A percentile compares a stretch with the other conserved stretches of the same genome.
Conservation (phyloP, 2,329 filamentous ascomycete genomes). For the Penicillium sp. region DNA sequence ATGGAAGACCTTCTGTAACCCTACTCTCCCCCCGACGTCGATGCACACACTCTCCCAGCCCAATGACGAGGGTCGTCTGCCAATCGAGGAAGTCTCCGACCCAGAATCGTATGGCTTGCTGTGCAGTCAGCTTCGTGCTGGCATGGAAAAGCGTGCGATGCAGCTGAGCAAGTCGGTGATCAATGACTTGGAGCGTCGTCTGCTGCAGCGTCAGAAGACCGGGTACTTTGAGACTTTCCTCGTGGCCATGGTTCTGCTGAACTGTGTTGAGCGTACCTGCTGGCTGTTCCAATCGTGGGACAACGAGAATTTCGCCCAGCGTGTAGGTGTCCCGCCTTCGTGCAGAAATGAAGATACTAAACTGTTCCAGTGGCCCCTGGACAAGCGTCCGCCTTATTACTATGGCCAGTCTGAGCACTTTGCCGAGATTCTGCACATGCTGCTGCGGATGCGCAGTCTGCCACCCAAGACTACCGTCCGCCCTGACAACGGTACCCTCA, state of each 20-base stretch:
- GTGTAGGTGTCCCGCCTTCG: conserved; percentile 23
- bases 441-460: conserved; percentile 53
- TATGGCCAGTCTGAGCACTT: conserved; percentile 55
- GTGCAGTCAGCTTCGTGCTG: conserved; percentile 50
- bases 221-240: conserved; percentile 56
- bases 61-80: conserved; percentile 37
- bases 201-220: conserved; percentile 53
- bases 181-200: conserved; percentile 55
- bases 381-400: conserved; percentile 48
- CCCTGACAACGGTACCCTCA: conserved; percentile 36
- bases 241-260: conserved; percentile 53
- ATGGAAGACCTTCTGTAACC: conserved; percentile 48
- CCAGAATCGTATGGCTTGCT: conserved; percentile 47
- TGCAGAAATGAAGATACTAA: background rate
- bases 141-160: conserved; percentile 50
- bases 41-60: conserved; percentile 35
- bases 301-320: conserved; percentile 33
- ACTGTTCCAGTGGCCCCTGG: conserved; percentile 47
- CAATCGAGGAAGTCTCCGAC: conserved; percentile 38
- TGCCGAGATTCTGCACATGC: conserved; percentile 52
- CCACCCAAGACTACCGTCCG: conserved; percentile 38
- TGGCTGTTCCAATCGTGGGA: conserved; percentile 54
- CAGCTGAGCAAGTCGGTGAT: conserved; percentile 50
- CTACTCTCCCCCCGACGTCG: conserved; percentile 34
- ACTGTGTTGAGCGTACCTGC: conserved; percentile 55